These are phyloP conservation scores for Trichoderma sp. DNA, from an alignment of 2,329 filamentous ascomycete genomes.

Conservation along the genomic window DNA sequence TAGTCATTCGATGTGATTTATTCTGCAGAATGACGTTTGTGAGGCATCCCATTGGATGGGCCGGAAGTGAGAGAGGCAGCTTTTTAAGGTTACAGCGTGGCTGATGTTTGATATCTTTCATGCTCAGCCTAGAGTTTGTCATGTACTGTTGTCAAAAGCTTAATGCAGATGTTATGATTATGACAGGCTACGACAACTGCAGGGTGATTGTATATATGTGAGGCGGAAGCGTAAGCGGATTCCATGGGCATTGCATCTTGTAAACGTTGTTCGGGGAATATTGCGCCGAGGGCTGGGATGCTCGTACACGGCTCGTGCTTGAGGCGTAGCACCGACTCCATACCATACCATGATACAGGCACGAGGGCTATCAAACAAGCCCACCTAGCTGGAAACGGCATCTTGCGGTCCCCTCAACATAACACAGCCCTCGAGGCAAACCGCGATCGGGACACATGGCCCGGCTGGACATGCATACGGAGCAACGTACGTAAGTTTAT, in stretches of 20 bases:
- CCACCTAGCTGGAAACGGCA: background rate
- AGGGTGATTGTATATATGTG: background rate
- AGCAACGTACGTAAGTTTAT: background rate
- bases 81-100: background rate
- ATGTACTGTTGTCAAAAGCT: background rate
- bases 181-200: background rate
- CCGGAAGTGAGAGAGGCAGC: background rate
- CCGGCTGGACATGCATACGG: background rate
- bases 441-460: background rate
- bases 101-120: background rate
- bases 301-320: background rate
- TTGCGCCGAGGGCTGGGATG: background rate
- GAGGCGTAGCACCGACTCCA: background rate
- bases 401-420: background rate
- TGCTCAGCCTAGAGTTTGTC: background rate
- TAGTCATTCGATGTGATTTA: background rate
- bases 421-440: background rate
- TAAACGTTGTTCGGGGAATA: background rate
- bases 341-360: background rate
- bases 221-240: background rate
- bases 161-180: background rate
- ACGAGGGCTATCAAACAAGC: background rate
- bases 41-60: constrained; percentile 5
- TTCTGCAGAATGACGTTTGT: background rate
- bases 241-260: background rate